A percentile compares a stretch with the other conserved stretches of the same genome.
These are phyloP conservation scores for Penicillium samsonianum DNA, from an alignment of 495 filamentous ascomycete species.

Conservation along the genomic window DNA sequence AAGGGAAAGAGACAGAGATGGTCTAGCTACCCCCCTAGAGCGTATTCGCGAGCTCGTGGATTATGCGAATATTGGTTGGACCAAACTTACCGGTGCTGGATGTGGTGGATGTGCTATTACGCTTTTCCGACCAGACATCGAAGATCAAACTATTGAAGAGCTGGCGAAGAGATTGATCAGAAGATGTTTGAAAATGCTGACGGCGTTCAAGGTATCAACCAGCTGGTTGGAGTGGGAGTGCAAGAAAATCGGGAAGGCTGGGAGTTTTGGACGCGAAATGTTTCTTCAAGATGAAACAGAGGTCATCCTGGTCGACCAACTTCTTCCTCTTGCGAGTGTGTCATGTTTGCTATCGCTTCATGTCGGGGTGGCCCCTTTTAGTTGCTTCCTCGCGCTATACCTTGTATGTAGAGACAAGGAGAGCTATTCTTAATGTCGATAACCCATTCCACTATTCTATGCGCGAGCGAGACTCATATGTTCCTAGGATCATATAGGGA, in stretches of 20 bases:
- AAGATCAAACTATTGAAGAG: conserved; percentile 50
- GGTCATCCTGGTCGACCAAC: not conserved
- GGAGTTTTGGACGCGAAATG: conserved; percentile 81
- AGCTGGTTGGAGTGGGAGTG: conserved; percentile 59
- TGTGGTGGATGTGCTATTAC: conserved; percentile 95
- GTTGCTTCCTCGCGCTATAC: no score
- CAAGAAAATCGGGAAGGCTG: conserved; percentile 76
- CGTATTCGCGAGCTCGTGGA: conserved; percentile 90
- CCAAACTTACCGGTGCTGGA: conserved; percentile 94
- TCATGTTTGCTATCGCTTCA: no score
- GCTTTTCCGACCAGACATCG: conserved; percentile 66
- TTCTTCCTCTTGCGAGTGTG: not conserved
- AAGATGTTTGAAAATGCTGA: conserved; percentile 84
- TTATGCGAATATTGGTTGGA: conserved; percentile 84
- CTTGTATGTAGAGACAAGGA: no score
- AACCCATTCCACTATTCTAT: no score
- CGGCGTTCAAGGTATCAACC: conserved; percentile 76
- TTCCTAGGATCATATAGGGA: no score
- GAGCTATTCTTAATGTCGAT: no score
- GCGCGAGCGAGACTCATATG: no score
- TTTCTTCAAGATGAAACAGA: conserved; percentile 8
- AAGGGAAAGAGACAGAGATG: no score
- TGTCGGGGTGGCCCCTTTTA: no score
- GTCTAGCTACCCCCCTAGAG: conserved; percentile 77
- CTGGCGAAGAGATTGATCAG: conserved; percentile 85